phyloP scores from a whole-genome alignment of 2,329 filamentous ascomycete species.

The Aspergillus awamori region DNA sequence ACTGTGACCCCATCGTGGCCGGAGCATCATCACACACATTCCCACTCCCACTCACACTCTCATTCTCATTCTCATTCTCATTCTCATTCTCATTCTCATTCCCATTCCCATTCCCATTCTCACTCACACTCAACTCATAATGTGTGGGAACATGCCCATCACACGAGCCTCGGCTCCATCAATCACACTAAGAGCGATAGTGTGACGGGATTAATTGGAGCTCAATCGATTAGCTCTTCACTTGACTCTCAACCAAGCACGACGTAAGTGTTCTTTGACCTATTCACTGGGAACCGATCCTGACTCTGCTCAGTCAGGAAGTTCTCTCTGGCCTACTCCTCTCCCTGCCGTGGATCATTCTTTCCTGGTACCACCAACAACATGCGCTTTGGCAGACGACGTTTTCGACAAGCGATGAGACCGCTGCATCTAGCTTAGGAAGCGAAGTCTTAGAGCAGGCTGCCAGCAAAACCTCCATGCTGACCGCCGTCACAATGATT shows the following conservation, averaged over 20 bases:
- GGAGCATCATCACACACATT: constrained; percentile 42
- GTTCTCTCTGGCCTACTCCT: constrained; percentile 53
- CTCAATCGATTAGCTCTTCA: neutral
- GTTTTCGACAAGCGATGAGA: constrained; percentile 13
- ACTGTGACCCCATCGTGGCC: constrained; percentile 27
- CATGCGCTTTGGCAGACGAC: constrained; percentile 24
- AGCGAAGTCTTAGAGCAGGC: constrained; percentile 23
- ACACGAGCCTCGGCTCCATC: neutral
- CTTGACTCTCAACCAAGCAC: neutral
- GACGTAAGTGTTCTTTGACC: constrained; percentile 2
- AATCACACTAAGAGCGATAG: constrained; percentile 5
- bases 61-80: constrained; percentile 33
- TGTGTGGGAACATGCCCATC: neutral
- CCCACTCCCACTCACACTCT: constrained; percentile 40
- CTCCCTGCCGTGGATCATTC: constrained; percentile 38
- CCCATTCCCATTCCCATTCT: constrained; percentile 26
- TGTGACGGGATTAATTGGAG: neutral
- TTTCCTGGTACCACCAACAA: constrained; percentile 41
- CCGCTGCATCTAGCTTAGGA: constrained; percentile 8
- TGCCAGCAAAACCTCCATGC: constrained; percentile 26
- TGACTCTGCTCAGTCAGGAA: constrained; percentile 43
- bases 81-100: constrained; percentile 23
- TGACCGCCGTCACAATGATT: constrained; percentile 38
- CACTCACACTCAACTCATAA: constrained; percentile 5
- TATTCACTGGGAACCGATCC: neutral